These are phyloP conservation scores for Talinum fruticosum DNA, from an alignment of 148 eudicot species.

Conservation along the genomic window DNA sequence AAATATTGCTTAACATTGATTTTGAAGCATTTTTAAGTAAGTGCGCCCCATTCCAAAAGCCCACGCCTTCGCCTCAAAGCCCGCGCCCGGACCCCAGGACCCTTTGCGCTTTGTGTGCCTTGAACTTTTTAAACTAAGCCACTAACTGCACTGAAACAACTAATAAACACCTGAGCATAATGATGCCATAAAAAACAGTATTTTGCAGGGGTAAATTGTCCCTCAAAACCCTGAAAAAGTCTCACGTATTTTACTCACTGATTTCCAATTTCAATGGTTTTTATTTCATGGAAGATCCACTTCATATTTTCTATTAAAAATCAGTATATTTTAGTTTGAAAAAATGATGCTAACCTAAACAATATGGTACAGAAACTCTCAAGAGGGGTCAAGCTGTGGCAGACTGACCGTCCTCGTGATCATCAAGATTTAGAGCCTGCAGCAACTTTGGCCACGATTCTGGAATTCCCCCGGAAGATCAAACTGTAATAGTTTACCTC, in stretches of 20 bases:
- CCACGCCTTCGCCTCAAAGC: too few species aligned
- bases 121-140: too few species aligned
- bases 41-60: too few species aligned
- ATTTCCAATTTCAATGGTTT: constrained; percentile 1
- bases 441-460: constrained; percentile 93
- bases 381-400: constrained; percentile 55
- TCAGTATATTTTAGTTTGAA: constrained; percentile 11
- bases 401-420: constrained; percentile 45
- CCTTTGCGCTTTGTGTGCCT: too few species aligned
- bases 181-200: constrained; percentile 1
- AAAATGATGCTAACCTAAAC: constrained; percentile 31
- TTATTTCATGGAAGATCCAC: constrained; percentile 8
- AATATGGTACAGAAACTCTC: constrained; percentile 14
- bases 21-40: too few species aligned
- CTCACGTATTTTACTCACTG: constrained; percentile 3
- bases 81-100: too few species aligned
- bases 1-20: too few species aligned
- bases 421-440: constrained; percentile 62
- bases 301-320: constrained; percentile 1
- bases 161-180: background rate
- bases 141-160: background rate
- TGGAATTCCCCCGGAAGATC: constrained; percentile 95
- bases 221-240: background rate
- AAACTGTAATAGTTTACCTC: constrained; percentile 74
- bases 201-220: background rate